Evolutionary conservation across 2,329 filamentous ascomycete species (phyloP).

Genomic region (Alternaria sp.): DNA sequence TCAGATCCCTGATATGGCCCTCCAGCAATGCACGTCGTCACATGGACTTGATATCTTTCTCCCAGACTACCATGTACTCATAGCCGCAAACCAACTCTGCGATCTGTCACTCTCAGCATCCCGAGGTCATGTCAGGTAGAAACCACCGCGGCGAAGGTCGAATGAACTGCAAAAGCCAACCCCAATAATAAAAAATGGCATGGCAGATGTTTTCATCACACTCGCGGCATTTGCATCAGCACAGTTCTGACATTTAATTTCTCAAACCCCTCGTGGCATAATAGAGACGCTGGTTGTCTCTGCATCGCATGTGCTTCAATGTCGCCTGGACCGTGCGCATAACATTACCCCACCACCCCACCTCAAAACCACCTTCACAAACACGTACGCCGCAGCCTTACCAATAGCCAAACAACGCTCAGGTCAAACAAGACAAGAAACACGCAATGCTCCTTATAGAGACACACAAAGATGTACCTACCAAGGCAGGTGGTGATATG

Average conservation of each 20-base stretch:
- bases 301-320: background rate
- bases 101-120: background rate
- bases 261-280: background rate
- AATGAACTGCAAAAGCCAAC: background rate
- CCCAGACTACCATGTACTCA: no score
- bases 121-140: background rate
- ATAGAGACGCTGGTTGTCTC: background rate
- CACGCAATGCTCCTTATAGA: conserved; percentile 64
- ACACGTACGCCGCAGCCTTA: conserved; percentile 3
- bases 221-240: background rate
- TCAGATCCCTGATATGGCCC: background rate
- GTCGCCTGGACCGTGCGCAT: conserved; percentile 11
- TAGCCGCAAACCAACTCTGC: background rate
- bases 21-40: background rate
- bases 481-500: conserved; percentile 66
- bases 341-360: conserved; percentile 25
- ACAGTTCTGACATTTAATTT: background rate
- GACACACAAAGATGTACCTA: conserved; percentile 64
- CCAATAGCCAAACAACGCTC: background rate
- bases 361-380: conserved; percentile 3
- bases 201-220: background rate
- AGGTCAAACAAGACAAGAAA: background rate
- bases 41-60: background rate
- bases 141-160: background rate
- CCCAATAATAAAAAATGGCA: background rate